Base-by-base conservation (phyloP, 768 basidiomycete species). In the Boletus rufocinnamomeus region DNA sequence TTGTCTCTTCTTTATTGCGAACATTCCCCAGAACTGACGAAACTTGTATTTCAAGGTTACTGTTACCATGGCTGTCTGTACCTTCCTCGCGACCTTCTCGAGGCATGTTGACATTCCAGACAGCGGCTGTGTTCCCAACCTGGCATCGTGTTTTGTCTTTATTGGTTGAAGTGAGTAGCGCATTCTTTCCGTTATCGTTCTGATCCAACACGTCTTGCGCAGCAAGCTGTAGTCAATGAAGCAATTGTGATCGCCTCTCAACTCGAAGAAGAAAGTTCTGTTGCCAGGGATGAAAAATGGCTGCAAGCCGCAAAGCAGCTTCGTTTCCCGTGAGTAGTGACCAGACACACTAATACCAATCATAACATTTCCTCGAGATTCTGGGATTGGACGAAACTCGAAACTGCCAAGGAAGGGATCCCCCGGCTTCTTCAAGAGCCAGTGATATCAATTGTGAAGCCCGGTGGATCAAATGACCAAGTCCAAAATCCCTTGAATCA, bases 121-220 rank as follows among this genome's bases (percentile, higher is more conserved):
- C 27, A 66, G 65, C 65, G 45, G 55, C 66, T 32, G 25, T 66
- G n/a, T 66, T 66, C 46, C 65, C 65, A 25, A 45, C 66, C 17
- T 66, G 65, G 65, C 66, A 66, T 14, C 62, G 65, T 45, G 45
- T 60, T 21, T 41, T 57, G n/a, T 0, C 61, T 32, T 6, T 66
- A 50, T 52, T 66, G 19, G 17, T 58, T 10, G 65, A 66, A 50
- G 65, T 62, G 21, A 32, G 55, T 50, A 13, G 1, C 11, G 6
- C 10, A 23, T 34, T 49, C 37, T 8, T 4, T 1, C 17, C 6
- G 10, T 21, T 1, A 32, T 25, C 4, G 5, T 11, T 23, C 35
- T 4, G 5, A 28, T 34, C 27, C 7, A 19, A 38, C 6, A 28
- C 1, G 19, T 6, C 5, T 34, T 9, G 34, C 37, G 45, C 44